phyloP scores from a whole-genome alignment of 2,329 filamentous ascomycete genomes.

The Fonsecaea monophora region DNA sequence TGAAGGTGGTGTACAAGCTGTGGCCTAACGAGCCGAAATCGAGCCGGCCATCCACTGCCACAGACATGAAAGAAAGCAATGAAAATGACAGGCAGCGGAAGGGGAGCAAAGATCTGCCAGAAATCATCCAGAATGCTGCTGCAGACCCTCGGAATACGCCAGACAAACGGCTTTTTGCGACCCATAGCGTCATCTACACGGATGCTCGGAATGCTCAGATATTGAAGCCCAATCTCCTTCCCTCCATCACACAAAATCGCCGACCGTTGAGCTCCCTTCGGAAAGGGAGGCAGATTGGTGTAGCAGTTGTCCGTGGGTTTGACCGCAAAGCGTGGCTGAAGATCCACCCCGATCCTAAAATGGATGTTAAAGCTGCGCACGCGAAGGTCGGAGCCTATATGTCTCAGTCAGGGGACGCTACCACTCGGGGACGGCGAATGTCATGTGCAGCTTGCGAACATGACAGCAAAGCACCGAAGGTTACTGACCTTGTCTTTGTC shows the following conservation, averaged over 20 bases:
- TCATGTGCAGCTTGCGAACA: constrained; percentile 69
- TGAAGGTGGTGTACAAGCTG: constrained; percentile 83
- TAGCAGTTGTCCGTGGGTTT: constrained; percentile 89
- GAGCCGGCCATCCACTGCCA: constrained; percentile 48
- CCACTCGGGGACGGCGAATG: constrained; percentile 33
- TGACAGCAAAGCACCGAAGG: constrained; percentile 63
- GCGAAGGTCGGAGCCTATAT: constrained; percentile 42
- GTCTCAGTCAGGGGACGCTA: constrained; percentile 40
- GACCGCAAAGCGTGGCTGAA: constrained; percentile 77
- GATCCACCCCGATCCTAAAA: constrained; percentile 64
- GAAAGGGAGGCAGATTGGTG: constrained; percentile 80
- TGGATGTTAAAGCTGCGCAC: constrained; percentile 51
- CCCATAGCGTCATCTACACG: constrained; percentile 86
- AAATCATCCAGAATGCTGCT: constrained; percentile 32
- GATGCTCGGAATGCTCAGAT: constrained; percentile 79
- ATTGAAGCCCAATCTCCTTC: constrained; percentile 81
- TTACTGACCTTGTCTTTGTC: constrained; percentile 87
- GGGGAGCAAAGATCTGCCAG: constrained; percentile 22
- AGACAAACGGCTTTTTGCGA: constrained; percentile 64
- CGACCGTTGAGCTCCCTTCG: constrained; percentile 82
- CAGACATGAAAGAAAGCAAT: constrained; percentile 46
- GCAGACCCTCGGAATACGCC: constrained; percentile 32
- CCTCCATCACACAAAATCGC: constrained; percentile 83
- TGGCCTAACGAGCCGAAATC: constrained; percentile 66
- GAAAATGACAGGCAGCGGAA: constrained; percentile 36